Base-by-base conservation (phyloP, 345 rosid species). In the Conringia planisiliqua region DNA sequence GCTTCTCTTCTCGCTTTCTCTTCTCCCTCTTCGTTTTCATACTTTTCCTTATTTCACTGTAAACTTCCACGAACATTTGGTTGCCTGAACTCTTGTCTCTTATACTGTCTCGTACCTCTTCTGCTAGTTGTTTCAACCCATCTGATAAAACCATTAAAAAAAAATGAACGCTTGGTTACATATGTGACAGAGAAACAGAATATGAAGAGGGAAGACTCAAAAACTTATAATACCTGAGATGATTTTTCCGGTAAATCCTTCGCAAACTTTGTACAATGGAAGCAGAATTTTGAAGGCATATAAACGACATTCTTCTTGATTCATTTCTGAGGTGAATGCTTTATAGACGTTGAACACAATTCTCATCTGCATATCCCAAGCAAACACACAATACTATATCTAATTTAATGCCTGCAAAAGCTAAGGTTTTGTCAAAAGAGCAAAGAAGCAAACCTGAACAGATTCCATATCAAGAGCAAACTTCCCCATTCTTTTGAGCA, bases 181-280 rank as follows among this genome's bases (percentile, higher is more conserved):
- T 33, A 16, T 33, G 36, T 59, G 52, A 51, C 48, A 22, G 4
- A 60, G 27, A n/a, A 72, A 50, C 11, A 3, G 13, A 10, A 9
- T 46, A 11, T n/a, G 44, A 70, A 40, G 44, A 51, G 51, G 27
- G 17, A 62, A 32, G 42, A 16, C 14, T 22, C 43, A 13, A 16
- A 5, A 48, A 18, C 64, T 55, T 47, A n/a, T 71, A 85, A 71
- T 62, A 91, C 97, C 97, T 32, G 84, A 48, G 55, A 92, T 79
- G 73, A 80, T 79, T 78, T 85, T 92, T 61, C 97, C 99, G 6
- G 98, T 75, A 75, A 72, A 87, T 70, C 93, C 96, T 87, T 95
- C 96, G n/a, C 84, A 86, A 30, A 95, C 89, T 89, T 95, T 95
- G 83, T 87, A 95, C 66, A 90, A 55, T 0, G 97, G 93, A 20